Base-by-base conservation (phyloP, 2,329 filamentous ascomycete species). In the Beauveria varroae region DNA sequence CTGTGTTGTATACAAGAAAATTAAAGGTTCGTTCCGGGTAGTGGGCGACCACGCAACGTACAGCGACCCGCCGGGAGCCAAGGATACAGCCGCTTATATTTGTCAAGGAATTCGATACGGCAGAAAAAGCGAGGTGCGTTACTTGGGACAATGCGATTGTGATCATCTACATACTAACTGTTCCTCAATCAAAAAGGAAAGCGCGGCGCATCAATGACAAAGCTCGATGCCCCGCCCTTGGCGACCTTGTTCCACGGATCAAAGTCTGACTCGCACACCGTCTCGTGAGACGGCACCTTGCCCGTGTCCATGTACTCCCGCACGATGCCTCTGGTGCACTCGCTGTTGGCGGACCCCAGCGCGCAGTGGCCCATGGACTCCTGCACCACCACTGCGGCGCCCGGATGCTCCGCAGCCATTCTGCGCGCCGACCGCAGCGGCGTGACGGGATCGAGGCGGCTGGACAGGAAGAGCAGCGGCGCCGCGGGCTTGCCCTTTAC, bases 381-480 rank as follows among this genome's bases (percentile, higher is more conserved):
- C 24, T 68, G 67, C 3, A 68, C 55, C 4, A 69, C 60, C 4
- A 68, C 60, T n/a, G 50, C 62, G 2, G 67, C 67, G n/a, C 68
- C 68, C 1, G 65, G 66, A 37, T 69, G 67, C 6, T 40, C 2
- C 16, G 30, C 53, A 2, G 64, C 62, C 63, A 64, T 65, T 20
- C 26, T 53, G 18, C 55, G 63, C 22, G 77, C 76, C 61, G 74
- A 76, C 18, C 70, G 62, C 57, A 72, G 64, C 34, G 76, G 76
- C 40, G 75, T 78, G 9, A 77, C 71, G 6, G 76, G 76, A 56
- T 78, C 76, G 10, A 70, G 69, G 18, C 66, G 61, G 61, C 72
- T 74, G 28, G 71, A 68, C 2, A 77, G 62, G 62, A 75, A 76
- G 43, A 78, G 63, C 16, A 78, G 67, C 7, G 76, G 75, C 6